phyloP scores from a whole-genome alignment of 805 yeast species.

The Monosporozyma aerobia region DNA sequence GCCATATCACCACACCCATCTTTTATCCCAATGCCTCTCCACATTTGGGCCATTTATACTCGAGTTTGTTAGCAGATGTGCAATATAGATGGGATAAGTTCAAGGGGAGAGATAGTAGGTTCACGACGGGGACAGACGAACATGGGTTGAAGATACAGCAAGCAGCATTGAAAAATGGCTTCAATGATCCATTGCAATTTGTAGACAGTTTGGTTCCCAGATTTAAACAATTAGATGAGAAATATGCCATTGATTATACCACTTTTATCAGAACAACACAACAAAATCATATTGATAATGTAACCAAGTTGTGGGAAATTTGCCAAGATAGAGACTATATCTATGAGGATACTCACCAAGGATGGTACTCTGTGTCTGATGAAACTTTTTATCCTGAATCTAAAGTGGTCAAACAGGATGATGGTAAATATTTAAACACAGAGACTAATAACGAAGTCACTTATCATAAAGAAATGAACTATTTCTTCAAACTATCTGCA shows the following conservation, averaged over 20 bases:
- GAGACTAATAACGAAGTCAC: slow-evolving; percentile 74
- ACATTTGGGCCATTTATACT: slow-evolving; percentile 86
- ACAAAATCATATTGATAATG: slow-evolving; percentile 59
- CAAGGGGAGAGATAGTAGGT: slow-evolving; percentile 36
- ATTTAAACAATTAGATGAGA: slow-evolving; percentile 55
- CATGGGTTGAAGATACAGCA: slow-evolving; percentile 88
- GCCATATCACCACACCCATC: slow-evolving; percentile 78
- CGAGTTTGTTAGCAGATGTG: slow-evolving; percentile 78
- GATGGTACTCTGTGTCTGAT: slow-evolving; percentile 93
- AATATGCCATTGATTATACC: slow-evolving; percentile 50
- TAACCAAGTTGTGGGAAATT: slow-evolving; percentile 57
- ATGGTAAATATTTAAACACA: slow-evolving; percentile 28
- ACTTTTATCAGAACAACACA: slow-evolving; percentile 91
- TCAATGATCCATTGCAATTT: slow-evolving; percentile 49
- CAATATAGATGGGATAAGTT: slow-evolving; percentile 62
- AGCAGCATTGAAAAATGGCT: slow-evolving; percentile 56
- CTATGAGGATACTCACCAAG: slow-evolving; percentile 74
- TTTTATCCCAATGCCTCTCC: slow-evolving; percentile 94
- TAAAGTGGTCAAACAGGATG: slow-evolving; percentile 41
- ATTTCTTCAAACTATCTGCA: slow-evolving; percentile 67
- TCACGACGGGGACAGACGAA: slow-evolving; percentile 93
- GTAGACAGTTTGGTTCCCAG: slow-evolving; percentile 61
- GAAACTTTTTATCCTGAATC: slow-evolving; percentile 87
- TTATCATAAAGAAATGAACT: slow-evolving; percentile 72
- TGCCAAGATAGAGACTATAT: slow-evolving; percentile 55